Base-by-base conservation (phyloP, 176 grass and related monocot genomes). In the Puccinellia tenuiflora region DNA sequence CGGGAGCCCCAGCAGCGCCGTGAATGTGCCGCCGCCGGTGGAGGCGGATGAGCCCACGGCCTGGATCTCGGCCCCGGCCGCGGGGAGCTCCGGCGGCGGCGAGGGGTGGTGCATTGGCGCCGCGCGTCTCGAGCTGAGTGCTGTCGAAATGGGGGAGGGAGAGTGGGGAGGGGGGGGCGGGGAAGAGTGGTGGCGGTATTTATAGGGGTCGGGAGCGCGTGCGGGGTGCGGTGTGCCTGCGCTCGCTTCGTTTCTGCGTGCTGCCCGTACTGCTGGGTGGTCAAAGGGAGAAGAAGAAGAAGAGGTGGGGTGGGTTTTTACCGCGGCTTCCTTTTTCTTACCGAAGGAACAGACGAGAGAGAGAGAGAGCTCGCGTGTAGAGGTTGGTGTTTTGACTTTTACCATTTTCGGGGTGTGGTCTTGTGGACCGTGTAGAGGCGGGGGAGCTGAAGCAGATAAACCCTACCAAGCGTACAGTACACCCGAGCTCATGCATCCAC, bases 1-100 rank as follows among this genome's bases (percentile, higher is more conserved):
- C 11, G 82, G 91, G 38, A 86, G 87, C 2, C 82, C 88, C 43
- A 88, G 86, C 30, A 91, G 92, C 38, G 81, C 87, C 33, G 94
- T 97, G 88, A 89, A 97, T 11, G 90, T 86, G 46, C 90, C 78
- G 2, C 90, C 78, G 2, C 80, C 61, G 51, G 45, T 10, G 48
- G 81, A 68, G 9, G 61, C 34, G 26, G 68, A 13, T 3, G 86
- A 14, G 51, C 65, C 37, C 12, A 85, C 21, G n/a, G 67, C 42
- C 24, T 76, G 88, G 82, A 91, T 86, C 88, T 93, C 88, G 25
- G 66, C 68, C 81, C 50, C 79, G 39, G 84, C 50, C 15, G 75
- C 29, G n/a, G 88, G 66, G 26, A 79, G 55, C 45, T 90, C 79
- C 88, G 68, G 73, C 73, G 79, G 38, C 30, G 80, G 66, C 22